Evolutionary conservation across 2,329 filamentous ascomycete species (phyloP).

Genomic region (Epichloe coenophiala): DNA sequence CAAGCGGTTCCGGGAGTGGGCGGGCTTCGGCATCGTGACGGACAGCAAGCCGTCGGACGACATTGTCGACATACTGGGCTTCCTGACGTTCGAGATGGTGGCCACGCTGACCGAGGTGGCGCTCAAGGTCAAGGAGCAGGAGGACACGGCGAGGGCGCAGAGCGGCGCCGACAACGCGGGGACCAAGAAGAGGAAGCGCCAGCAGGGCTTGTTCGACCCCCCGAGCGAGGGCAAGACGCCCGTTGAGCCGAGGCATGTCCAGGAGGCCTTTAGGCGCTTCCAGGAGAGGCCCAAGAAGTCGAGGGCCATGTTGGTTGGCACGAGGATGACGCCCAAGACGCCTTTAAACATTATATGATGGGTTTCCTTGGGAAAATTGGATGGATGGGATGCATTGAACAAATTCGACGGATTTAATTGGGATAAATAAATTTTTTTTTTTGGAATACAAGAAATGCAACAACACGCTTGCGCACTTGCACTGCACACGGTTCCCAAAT

Average conservation of each 20-base stretch:
- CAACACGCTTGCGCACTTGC: too few relatives aligned
- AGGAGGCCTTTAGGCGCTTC: slow-evolving; percentile 80
- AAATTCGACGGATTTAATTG: too few relatives aligned
- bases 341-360: slow-evolving; percentile 48
- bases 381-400: too few relatives aligned
- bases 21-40: slow-evolving; percentile 88
- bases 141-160: slow-evolving; percentile 71
- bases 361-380: background rate
- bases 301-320: slow-evolving; percentile 70
- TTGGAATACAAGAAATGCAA: too few relatives aligned
- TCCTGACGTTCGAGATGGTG: slow-evolving; percentile 96
- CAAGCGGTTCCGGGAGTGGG: slow-evolving; percentile 96
- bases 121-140: slow-evolving; percentile 88
- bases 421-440: too few relatives aligned
- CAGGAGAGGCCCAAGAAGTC: slow-evolving; percentile 72
- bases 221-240: slow-evolving; percentile 85
- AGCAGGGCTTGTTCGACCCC: slow-evolving; percentile 65
- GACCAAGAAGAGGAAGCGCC: slow-evolving; percentile 49
- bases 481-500: too few relatives aligned
- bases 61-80: slow-evolving; percentile 94
- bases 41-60: slow-evolving; percentile 96
- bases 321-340: slow-evolving; percentile 48
- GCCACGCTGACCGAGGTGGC: slow-evolving; percentile 95
- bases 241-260: slow-evolving; percentile 77
- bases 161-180: slow-evolving; percentile 39